phyloP scores from a whole-genome alignment of 768 basidiomycete species.

The Rickenella mellea region DNA sequence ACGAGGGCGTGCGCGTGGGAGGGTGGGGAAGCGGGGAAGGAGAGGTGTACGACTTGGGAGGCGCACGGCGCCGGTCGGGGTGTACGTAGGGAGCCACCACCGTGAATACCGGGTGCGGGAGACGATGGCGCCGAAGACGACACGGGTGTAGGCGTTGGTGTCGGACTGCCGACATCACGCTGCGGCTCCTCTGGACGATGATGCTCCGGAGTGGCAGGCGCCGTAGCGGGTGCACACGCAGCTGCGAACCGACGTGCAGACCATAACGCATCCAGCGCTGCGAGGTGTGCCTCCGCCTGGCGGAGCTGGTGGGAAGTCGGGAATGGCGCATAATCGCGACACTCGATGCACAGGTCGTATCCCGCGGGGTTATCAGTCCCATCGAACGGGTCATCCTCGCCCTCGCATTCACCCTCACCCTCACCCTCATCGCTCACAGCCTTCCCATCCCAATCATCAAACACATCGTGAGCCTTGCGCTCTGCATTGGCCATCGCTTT shows the following conservation, averaged over 20 bases:
- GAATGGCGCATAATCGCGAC: conserved; percentile 72
- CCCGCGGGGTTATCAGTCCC: conserved; percentile 40
- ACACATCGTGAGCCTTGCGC: no score
- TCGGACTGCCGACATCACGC: conserved; percentile 11
- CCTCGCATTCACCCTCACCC: no score
- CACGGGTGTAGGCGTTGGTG: conserved; percentile 9
- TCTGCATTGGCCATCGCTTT: no score
- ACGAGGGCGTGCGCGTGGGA: conserved; percentile 45
- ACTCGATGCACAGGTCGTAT: conserved; percentile 84
- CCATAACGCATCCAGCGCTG: conserved; percentile 61
- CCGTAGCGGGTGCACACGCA: no score
- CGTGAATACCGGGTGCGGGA: no score
- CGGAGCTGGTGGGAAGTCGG: conserved; percentile 57
- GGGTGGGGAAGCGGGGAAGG: conserved; percentile 62
- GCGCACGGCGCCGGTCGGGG: conserved; percentile 65
- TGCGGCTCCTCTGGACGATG: conserved; percentile 10
- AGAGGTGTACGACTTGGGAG: conserved; percentile 61
- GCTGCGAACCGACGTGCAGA: conserved; percentile 28
- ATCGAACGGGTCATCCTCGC: conserved; percentile 23
- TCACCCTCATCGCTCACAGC: no score
- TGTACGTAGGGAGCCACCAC: no score
- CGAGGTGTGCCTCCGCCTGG: conserved; percentile 69
- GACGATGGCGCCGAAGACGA: conserved; percentile 9
- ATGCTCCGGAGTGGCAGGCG: conserved; percentile 8
- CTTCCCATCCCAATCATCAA: neutral